Evolutionary conservation across 2,329 filamentous ascomycete genomes (phyloP).

Genomic region (Thielaviopsis musarum): DNA sequence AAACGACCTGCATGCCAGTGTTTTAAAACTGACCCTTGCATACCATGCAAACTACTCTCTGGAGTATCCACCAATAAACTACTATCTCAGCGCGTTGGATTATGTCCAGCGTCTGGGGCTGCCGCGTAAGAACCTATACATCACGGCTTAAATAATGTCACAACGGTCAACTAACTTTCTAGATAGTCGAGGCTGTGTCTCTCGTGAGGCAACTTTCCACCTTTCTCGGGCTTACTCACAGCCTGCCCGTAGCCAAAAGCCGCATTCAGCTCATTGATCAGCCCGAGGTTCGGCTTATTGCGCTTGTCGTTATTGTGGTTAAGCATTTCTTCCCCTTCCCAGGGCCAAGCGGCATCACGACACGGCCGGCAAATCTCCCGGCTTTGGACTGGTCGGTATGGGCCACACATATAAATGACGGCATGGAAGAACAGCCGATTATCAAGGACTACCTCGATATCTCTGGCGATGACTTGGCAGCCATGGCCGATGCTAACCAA

Average conservation of each 20-base stretch:
- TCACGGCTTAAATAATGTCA: not conserved
- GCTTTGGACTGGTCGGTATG: slow-evolving; percentile 52
- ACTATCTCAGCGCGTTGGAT: slow-evolving; percentile 48
- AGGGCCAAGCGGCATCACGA: slow-evolving; percentile 24
- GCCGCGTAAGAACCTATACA: slow-evolving; percentile 38
- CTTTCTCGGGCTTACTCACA: slow-evolving; percentile 1
- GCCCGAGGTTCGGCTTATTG: slow-evolving; percentile 60
- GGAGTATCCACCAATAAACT: slow-evolving; percentile 55
- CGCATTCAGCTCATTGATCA: slow-evolving; percentile 27
- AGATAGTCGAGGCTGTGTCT: slow-evolving; percentile 14
- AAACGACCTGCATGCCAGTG: slow-evolving; percentile 45
- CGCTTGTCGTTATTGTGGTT: slow-evolving; percentile 54
- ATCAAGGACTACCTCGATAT: slow-evolving; percentile 31
- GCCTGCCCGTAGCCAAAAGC: slow-evolving; percentile 2
- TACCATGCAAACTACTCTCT: slow-evolving; percentile 55
- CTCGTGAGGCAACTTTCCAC: slow-evolving; percentile 5
- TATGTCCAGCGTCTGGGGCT: slow-evolving; percentile 57
- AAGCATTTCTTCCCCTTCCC: slow-evolving; percentile 65
- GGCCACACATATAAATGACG: slow-evolving; percentile 23
- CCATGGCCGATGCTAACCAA: slow-evolving; percentile 42
- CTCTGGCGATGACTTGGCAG: slow-evolving; percentile 43
- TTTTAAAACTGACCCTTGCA: slow-evolving; percentile 44
- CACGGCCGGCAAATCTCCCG: slow-evolving; percentile 14
- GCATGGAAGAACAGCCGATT: slow-evolving; percentile 15
- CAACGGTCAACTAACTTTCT: not conserved